Conservation (phyloP, 2,329 filamentous ascomycete genomes). For the Sarocladium strictum region DNA sequence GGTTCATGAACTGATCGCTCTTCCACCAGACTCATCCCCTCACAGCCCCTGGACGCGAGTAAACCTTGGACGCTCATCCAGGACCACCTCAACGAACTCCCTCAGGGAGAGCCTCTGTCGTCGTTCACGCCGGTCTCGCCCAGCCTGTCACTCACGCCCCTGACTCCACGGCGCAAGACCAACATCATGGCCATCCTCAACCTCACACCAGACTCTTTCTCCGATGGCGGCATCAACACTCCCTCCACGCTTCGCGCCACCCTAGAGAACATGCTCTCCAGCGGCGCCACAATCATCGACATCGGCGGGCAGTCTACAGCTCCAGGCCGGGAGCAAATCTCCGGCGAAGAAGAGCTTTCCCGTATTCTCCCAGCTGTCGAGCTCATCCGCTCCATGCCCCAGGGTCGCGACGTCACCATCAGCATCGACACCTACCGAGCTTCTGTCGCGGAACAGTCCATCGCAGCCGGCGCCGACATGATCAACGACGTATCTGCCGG, state of each 20-base stretch:
- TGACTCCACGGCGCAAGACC: conserved; percentile 55
- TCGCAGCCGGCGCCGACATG: conserved; percentile 77
- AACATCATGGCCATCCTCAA: conserved; percentile 93
- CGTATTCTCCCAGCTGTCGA: conserved; percentile 76
- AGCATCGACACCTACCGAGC: conserved; percentile 93
- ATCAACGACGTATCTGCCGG: conserved; percentile 94
- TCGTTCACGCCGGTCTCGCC: conserved; percentile 51
- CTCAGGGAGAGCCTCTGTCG: conserved; percentile 44
- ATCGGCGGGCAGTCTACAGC: conserved; percentile 91
- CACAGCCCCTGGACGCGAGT: conserved; percentile 42
- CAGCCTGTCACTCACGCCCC: conserved; percentile 48
- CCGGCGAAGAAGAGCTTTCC: conserved; percentile 65
- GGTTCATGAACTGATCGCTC: too few species aligned
- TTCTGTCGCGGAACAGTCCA: conserved; percentile 68
- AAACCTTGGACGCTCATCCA: conserved; percentile 56
- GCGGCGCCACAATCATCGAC: conserved; percentile 80
- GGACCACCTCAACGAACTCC: conserved; percentile 56
- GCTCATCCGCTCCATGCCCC: conserved; percentile 62
- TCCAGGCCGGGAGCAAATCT: conserved; percentile 64
- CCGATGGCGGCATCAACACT: conserved; percentile 70
- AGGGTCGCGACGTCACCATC: conserved; percentile 60
- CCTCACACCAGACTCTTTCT: conserved; percentile 94
- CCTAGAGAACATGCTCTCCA: conserved; percentile 54
- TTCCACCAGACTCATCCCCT: conserved; percentile 47
- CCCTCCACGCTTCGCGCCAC: conserved; percentile 49